Conservation (phyloP, 202 grass and related monocot species). For the Cymbopogon flexuosus region DNA sequence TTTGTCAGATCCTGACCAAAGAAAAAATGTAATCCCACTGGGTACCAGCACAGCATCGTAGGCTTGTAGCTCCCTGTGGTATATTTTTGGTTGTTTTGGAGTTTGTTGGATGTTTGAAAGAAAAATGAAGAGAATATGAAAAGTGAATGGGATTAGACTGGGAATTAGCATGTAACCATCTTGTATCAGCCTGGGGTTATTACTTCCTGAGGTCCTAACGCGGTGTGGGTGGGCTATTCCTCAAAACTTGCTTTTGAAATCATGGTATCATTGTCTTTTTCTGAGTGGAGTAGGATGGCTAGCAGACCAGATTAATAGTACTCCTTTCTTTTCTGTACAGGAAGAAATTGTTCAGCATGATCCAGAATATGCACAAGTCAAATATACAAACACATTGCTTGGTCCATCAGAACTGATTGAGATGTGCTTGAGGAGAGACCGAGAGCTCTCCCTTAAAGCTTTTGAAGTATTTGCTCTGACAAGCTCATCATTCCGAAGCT, state of each 20-base stretch:
- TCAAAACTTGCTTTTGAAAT: neutral
- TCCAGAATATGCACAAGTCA: constrained; percentile 36
- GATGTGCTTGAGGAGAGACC: constrained; percentile 62
- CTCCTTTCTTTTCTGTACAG: constrained; percentile 39
- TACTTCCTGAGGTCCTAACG: neutral
- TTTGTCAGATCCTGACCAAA: neutral
- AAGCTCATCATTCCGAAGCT: constrained; percentile 73
- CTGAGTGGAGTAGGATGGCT: neutral
- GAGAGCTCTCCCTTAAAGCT: constrained; percentile 76
- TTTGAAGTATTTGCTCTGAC: constrained; percentile 90
- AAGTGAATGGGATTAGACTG: neutral
- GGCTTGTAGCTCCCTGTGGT: neutral
- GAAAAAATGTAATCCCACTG: neutral
- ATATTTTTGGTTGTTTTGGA: neutral
- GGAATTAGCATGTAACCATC: neutral
- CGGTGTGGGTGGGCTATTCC: neutral
- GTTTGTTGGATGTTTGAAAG: neutral
- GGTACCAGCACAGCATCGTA: neutral
- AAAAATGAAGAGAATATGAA: neutral
- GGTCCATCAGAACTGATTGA: constrained; percentile 73
- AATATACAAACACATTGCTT: constrained; percentile 41
- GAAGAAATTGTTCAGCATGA: constrained; percentile 71
- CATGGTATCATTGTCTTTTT: neutral
- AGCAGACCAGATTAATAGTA: neutral
- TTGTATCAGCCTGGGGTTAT: neutral